Evolutionary conservation across 768 basidiomycete genomes (phyloP), one percentile per base, ranked within the genome.

Genomic region (Lactarius hengduanensis): DNA sequence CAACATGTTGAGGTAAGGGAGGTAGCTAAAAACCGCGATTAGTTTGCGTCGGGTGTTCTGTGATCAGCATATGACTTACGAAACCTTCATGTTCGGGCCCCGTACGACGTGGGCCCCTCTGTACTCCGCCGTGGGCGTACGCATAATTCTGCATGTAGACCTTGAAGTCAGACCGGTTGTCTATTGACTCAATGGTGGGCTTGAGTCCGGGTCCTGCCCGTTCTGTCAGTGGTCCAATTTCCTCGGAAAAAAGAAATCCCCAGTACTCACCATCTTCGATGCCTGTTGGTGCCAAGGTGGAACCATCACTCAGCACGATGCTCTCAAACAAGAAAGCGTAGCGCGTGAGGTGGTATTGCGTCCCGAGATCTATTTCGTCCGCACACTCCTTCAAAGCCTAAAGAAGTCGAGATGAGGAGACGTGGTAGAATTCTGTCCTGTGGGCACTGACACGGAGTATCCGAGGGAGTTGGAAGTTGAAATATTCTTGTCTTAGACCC

Each of bases 91-190:
- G 93, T 61, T 84, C 80, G 4, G 94, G 94, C 3, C 93, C 96
- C 71, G 97, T 93, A 68, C 95, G 82, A 67, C 91, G 82, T 34
- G 92, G 93, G n/a, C 91, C 93, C 45, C 87, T 81, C 34, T 80
- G 78, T 45, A 75, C 77, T 58, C 82, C 80, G 13, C 89, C 91
- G 67, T 91, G 90, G 34, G 94, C 94, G 73, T 96, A 94, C 0
- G 92, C 89, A 74, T 96, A 99, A 74, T 97, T 94, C 74, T 97
- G 94, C 96, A 99, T 98, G 75, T 90, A 99, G 9, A 84, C 86
- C 78, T 91, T 96, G 80, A 99, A 98, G 77, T 99, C 97, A 41
- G 88, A 83, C 45, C 95, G 86, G 72, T 95, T 95, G 77, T 99
- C 96, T 71, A 99, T 97, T 6, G 86, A 84, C 75, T 98, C 96